Evolutionary conservation across 441 rosid genomes (phyloP), one percentile per base, ranked within the genome.

Genomic region (Geranium incanum): DNA sequence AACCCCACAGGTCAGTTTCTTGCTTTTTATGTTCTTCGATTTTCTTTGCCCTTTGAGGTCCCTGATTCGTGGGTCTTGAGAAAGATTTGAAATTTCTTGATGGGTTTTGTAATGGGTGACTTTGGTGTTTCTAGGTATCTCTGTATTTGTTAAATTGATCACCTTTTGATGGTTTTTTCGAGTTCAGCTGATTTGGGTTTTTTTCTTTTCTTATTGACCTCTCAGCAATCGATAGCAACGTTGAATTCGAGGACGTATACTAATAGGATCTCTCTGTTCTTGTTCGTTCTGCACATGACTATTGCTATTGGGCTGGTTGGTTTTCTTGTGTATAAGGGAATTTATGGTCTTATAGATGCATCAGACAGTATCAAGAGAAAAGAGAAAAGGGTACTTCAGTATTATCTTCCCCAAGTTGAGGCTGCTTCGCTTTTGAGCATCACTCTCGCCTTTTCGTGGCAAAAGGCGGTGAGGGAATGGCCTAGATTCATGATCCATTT

Each of bases 371-470:
- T 78, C 1, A 89, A 87, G 74, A 77, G 80, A 71, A 75, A 78
- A 76, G 97, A 95, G 78, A 86, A 78, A 75, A 81, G 80, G 78
- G 69, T 92, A 18, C 78, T 90, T 4, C 80, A 72, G 75, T 83
- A 71, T 70, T 77, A 85, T 67, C 86, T 92, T 36, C 97, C 99
- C 15, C 99, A 95, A 84, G 95, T 88, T 55, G 99, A 92, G 82
- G 90, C 85, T 33, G 96, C 97, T 1, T 84, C 97, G 5, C 66
- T 90, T 5, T 68, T 92, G 38, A 89, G 99, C 86, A 88, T 95
- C 62, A 76, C 87, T 66, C 96, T 95, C 41, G 94, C 99, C 9
- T 85, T 90, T 75, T 68, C 75, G 0, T 95, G 99, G 99, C 97
- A 95, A 83, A 87, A 84, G 78, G 92, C 94, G 0, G 68, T 92